Conservation (phyloP, 129 eudicot genomes). For the Lactuca sativa region DNA sequence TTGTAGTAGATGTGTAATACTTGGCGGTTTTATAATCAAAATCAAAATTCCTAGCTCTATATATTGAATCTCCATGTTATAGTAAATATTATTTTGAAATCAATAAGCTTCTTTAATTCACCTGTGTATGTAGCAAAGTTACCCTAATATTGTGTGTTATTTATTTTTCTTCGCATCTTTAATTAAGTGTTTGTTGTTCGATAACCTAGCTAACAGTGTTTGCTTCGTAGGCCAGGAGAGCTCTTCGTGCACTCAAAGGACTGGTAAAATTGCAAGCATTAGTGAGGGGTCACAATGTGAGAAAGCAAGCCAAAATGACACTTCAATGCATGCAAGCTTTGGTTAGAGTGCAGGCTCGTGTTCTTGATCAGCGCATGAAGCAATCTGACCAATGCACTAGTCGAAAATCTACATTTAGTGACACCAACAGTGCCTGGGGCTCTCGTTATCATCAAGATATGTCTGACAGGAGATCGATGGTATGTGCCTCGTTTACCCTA, state of each 20-base stretch:
- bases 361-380: constrained; percentile 69
- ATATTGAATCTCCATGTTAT: too few relatives aligned
- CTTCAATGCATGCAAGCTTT: constrained; percentile 87
- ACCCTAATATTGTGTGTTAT: background rate
- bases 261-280: constrained; percentile 83
- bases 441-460: constrained; percentile 61
- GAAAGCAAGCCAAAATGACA: constrained; percentile 84
- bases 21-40: too few relatives aligned
- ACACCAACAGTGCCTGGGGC: constrained; percentile 55
- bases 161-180: background rate
- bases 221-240: constrained; percentile 69
- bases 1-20: too few relatives aligned
- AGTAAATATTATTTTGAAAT: too few relatives aligned
- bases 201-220: background rate
- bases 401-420: constrained; percentile 66
- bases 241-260: constrained; percentile 74
- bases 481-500: constrained; percentile 26
- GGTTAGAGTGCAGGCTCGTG: constrained; percentile 71
- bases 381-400: constrained; percentile 51
- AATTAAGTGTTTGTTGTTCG: background rate
- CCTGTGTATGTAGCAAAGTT: too few relatives aligned
- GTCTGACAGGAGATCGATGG: constrained; percentile 60
- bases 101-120: too few relatives aligned
- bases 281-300: constrained; percentile 79
- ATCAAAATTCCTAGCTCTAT: too few relatives aligned